Conservation (phyloP, 805 yeast species). For the Cyberlindnera galapagoensis region DNA sequence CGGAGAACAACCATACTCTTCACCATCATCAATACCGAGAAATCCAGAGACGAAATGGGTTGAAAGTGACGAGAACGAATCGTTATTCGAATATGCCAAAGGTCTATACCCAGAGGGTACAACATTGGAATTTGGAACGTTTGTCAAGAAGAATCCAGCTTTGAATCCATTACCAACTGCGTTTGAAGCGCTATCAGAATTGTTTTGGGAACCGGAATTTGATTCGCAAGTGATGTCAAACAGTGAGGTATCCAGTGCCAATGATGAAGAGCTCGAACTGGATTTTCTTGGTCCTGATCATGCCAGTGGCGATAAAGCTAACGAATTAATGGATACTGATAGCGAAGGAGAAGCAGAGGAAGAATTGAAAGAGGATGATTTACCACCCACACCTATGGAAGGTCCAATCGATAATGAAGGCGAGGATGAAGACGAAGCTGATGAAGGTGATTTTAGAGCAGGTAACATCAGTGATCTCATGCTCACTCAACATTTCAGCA, state of each 20-base stretch:
- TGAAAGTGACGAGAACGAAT: constrained; percentile 31
- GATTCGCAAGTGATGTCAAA: constrained; percentile 8
- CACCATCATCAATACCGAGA: constrained; percentile 24
- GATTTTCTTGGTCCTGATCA: constrained; percentile 1
- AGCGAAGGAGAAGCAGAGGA: constrained; percentile 2
- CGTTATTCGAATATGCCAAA: constrained; percentile 27
- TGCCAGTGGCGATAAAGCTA: constrained; percentile 2
- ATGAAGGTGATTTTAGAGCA: constrained; percentile 1
- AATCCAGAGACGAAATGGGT: constrained; percentile 31
- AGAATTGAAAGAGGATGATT: neutral
- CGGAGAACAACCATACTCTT: constrained; percentile 28
- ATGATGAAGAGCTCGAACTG: constrained; percentile 4
- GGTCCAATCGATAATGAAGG: neutral
- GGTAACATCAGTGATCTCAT: constrained; percentile 7
- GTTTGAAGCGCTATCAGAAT: constrained; percentile 25
- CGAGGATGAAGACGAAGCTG: neutral
- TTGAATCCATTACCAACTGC: constrained; percentile 25
- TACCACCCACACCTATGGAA: neutral
- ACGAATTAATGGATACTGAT: constrained; percentile 1
- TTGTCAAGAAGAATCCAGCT: constrained; percentile 20
- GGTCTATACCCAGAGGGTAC: constrained; percentile 9
- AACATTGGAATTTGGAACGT: constrained; percentile 11
- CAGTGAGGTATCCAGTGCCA: constrained; percentile 5
- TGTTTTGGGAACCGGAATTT: constrained; percentile 25
- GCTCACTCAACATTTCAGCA: constrained; percentile 2